Conservation (phyloP, 75 land plant genomes). For the Picea glauca region DNA sequence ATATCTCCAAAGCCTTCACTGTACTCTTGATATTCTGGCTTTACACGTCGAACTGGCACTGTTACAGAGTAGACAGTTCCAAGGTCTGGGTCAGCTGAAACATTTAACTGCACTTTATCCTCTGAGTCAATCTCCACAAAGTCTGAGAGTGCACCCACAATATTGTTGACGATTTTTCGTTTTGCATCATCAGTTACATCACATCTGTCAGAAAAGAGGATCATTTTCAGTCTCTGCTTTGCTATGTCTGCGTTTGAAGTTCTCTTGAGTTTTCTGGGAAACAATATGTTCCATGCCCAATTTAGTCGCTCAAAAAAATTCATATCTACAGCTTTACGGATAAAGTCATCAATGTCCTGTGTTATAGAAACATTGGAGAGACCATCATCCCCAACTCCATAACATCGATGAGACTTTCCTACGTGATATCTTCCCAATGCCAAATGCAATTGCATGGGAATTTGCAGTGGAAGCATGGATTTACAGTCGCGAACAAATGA, state of each 20-base stretch:
- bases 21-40: constrained; percentile 71
- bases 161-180: constrained; percentile 69
- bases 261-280: constrained; percentile 43
- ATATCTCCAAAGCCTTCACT: constrained; percentile 36
- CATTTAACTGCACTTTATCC: constrained; percentile 92
- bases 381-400: constrained; percentile 13
- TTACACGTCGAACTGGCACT: constrained; percentile 89
- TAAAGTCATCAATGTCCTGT: constrained; percentile 46
- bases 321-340: constrained; percentile 50
- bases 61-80: constrained; percentile 96
- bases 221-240: constrained; percentile 92
- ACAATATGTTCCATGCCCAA: constrained; percentile 83
- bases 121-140: constrained; percentile 95
- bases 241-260: constrained; percentile 85
- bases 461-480: not conserved
- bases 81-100: constrained; percentile 75
- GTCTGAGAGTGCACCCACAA: constrained; percentile 78
- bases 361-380: constrained; percentile 19
- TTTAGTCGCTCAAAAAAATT: constrained; percentile 73
- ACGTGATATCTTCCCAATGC: not conserved
- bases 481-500: not conserved
- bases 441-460: not conserved
- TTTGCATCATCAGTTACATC: constrained; percentile 94
- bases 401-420: constrained; percentile 12
- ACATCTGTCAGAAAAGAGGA: constrained; percentile 92